phyloP scores from a whole-genome alignment of 2,329 filamentous ascomycete species.

The Colletotrichum eremochloae region DNA sequence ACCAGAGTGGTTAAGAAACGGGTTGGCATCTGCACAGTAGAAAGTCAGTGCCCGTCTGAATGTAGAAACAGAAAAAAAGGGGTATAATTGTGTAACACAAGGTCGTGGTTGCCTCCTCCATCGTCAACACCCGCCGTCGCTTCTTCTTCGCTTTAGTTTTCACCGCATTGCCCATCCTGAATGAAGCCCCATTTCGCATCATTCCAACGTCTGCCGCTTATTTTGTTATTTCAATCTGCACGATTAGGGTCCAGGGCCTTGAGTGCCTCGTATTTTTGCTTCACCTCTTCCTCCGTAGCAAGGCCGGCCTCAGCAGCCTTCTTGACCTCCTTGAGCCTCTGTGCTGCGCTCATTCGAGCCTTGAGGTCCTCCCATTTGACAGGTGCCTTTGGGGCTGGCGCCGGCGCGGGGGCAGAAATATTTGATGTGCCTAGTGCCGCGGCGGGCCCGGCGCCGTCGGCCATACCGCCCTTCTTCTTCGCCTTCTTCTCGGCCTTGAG shows the following conservation, averaged over 20 bases:
- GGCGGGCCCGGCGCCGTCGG: background rate
- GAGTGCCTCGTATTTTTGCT: constrained; percentile 42
- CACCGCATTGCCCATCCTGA: background rate
- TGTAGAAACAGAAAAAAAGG: constrained; percentile 35
- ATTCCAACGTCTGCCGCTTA: background rate
- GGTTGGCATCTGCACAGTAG: constrained; percentile 48
- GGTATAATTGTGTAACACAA: constrained; percentile 38
- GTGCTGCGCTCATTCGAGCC: constrained; percentile 47
- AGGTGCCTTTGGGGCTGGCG: constrained; percentile 15
- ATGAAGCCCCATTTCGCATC: background rate
- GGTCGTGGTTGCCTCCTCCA: constrained; percentile 2
- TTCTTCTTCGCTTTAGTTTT: constrained; percentile 1
- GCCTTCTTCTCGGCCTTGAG: constrained; percentile 54
- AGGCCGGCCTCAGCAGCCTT: constrained; percentile 64
- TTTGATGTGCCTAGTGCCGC: background rate
- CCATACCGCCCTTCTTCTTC: constrained; percentile 45
- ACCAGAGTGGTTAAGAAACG: constrained; percentile 76
- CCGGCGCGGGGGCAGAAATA: background rate
- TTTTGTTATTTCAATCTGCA: background rate
- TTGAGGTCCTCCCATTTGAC: constrained; percentile 43
- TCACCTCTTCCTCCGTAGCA: constrained; percentile 57
- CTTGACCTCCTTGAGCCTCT: constrained; percentile 65
- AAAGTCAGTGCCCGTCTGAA: constrained; percentile 26
- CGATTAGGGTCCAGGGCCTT: constrained; percentile 14
- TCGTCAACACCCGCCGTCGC: background rate